Evolutionary conservation across 2,329 filamentous ascomycete genomes (phyloP), one percentile per base, ranked within the genome.

Genomic region (Helminthosporium solani): DNA sequence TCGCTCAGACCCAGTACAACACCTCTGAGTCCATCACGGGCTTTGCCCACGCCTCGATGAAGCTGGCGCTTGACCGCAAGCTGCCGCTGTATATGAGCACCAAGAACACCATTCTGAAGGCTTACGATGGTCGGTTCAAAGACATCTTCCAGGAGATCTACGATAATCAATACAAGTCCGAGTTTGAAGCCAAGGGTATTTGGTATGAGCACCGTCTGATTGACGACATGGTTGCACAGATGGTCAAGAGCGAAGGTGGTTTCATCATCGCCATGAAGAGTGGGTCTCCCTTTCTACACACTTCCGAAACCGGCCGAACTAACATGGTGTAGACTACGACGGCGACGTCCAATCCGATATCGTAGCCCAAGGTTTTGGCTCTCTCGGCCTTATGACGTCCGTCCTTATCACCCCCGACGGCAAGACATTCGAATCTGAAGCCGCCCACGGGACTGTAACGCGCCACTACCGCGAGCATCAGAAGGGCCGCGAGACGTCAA

Each of bases 201-300:
- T 97, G 94, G 94, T 97, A 99, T 72, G 94, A 99, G 85, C 94
- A 99, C 78, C 88, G 94, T 67, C 81, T 99, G 60, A 97, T 99
- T 68, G 94, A 99, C 76, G 94, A 99, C 77, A 97, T 99, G 94
- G 94, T 99, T 56, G 94, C 94, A 40, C 94, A 99, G 82, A 99
- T 99, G 94, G 88, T 99, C 81, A 99, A 99, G 88, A 94, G 88
- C 76, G 84, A 86, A 65, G 94, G 94, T 62, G 94, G 94, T 54
- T 96, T 94, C 76, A 84, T 97, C 71, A 96, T 97, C 81, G 94
- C 94, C 53, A 83, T 97, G 73, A 99, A 99, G 86, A 97, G 90
- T 95, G 50, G 27, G 54, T 55, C 21, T 43, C 31, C 45, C 16
- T 20, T 8, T 5, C 4, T 18, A 15, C 14, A 6, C 25, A 8